Percentiles rank a stretch among this genome's conserved stretches.
Conservation (phyloP, 139 green algal species). For the Coelastrella sp. region DNA sequence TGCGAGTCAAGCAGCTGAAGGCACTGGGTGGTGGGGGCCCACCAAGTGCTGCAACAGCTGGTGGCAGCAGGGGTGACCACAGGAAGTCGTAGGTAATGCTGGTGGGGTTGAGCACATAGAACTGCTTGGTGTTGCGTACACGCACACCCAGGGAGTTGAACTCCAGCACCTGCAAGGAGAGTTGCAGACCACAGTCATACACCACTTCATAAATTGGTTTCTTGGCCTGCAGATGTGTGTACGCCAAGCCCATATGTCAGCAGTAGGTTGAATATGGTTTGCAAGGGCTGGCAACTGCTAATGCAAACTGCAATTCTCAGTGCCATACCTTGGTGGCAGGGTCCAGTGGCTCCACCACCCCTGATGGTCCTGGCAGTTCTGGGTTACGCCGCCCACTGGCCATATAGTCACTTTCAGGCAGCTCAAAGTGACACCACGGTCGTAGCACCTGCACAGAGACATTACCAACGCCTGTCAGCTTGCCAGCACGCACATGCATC, state of each 20-base stretch:
- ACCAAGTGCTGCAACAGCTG: constrained; percentile 22
- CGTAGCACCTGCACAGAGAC: constrained; percentile 61
- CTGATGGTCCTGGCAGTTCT: constrained; percentile 67
- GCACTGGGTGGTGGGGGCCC: constrained; percentile 34
- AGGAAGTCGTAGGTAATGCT: constrained; percentile 84
- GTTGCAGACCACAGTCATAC: neutral
- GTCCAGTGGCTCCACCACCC: constrained; percentile 72
- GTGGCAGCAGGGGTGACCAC: constrained; percentile 64
- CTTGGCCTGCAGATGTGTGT: too few species aligned
- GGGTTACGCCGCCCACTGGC: constrained; percentile 65
- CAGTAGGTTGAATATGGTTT: neutral
- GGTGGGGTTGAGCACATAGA: constrained; percentile 89
- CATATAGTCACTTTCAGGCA: constrained; percentile 81
- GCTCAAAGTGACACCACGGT: constrained; percentile 89
- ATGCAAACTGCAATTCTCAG: neutral
- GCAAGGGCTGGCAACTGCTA: neutral
- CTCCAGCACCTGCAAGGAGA: constrained; percentile 68
- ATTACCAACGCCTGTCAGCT: neutral
- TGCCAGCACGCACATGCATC: neutral
- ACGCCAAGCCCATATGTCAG: neutral
- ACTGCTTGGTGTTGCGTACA: constrained; percentile 82
- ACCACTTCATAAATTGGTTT: neutral
- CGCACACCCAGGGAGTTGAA: constrained; percentile 77
- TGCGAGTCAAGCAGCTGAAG: constrained; percentile 48
- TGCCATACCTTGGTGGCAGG: constrained; percentile 68